These are phyloP conservation scores for Cinchona pubescens DNA, from an alignment of 257 asterid species.

Conservation along the genomic window DNA sequence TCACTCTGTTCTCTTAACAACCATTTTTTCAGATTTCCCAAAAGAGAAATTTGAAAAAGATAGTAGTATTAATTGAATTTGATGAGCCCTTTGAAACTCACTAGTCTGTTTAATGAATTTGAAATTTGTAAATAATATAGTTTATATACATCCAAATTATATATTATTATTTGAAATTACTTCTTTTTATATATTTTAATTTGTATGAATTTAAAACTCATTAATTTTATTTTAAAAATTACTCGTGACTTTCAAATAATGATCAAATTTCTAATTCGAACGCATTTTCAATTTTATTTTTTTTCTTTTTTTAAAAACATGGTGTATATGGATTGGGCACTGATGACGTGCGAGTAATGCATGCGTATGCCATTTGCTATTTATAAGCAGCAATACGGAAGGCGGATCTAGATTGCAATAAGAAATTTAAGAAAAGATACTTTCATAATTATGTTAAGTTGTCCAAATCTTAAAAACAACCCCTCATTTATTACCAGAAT, in stretches of 20 bases:
- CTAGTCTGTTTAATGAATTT: too few species aligned
- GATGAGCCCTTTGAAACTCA: too few species aligned
- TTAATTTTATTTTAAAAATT: too few species aligned
- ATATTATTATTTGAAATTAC: too few species aligned
- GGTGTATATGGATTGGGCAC: background rate
- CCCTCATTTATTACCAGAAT: background rate
- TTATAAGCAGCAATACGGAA: conserved; percentile 6
- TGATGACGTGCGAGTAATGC: conserved; percentile 7
- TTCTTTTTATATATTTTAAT: too few species aligned
- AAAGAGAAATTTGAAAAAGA: background rate
- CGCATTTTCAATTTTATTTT: too few species aligned
- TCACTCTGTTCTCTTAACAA: background rate
- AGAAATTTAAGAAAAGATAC: background rate
- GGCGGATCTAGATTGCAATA: conserved; percentile 4
- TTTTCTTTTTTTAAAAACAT: background rate
- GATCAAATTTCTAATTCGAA: too few species aligned
- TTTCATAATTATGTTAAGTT: background rate
- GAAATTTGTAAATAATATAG: too few species aligned
- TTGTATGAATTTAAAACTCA: too few species aligned
- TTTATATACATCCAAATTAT: too few species aligned
- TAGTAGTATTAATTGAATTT: too few species aligned
- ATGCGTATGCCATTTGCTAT: conserved; percentile 3
- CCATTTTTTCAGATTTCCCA: background rate
- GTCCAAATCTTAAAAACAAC: background rate
- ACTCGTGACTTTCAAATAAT: too few species aligned